Evolutionary conservation across 192 early-diverging fungal genomes (phyloP), one percentile per base, ranked within the genome.

Genomic region (Ambispora gerdemannii): DNA sequence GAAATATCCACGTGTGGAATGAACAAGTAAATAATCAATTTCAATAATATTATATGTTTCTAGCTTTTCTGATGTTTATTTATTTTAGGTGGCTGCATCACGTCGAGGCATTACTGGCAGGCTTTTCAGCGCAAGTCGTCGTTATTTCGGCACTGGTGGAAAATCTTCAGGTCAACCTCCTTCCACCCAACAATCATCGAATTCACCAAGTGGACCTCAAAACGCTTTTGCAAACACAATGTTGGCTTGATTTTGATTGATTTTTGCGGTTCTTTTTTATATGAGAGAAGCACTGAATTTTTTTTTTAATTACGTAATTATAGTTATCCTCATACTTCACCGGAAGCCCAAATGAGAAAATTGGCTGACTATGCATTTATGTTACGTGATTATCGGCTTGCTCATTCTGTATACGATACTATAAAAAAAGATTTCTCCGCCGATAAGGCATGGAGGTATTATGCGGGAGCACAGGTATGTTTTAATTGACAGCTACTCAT

Each of bases 361-460:
- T 81, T 98, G 27, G 97, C 92, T 11, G 96, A 98, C 80, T 99
- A 90, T 79, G 88, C 94, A 3, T 98, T 99, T 73, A 98, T 98
- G 96, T 79, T 99, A 2, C 81, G 90, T 27, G 97, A 99, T 73
- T 97, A 90, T 76, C 84, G 85, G 55, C 91, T 97, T 76, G 96
- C 97, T 3, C 86, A 87, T 64, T 82, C 85, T 0, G 88, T 95
- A 3, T 99, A 98, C 70, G 95, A 99, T 68, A 88, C 87, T 0
- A 92, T 93, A 4, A 88, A 90, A 49, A 85, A 88, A 69, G 96
- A 96, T 63, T 98, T 89, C 81, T 77, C 86, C 3, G 84, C 89
- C 4, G 90, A 90, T 63, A 90, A 90, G 70, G 88, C 89, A 4
- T 91, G 85, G 82, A 86, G 86, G 74, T 89, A 88, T 76, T 86